Evolutionary conservation across 1,139 yeast genomes (phyloP).

Genomic region (Zhuliangozyma blackwelliae): DNA sequence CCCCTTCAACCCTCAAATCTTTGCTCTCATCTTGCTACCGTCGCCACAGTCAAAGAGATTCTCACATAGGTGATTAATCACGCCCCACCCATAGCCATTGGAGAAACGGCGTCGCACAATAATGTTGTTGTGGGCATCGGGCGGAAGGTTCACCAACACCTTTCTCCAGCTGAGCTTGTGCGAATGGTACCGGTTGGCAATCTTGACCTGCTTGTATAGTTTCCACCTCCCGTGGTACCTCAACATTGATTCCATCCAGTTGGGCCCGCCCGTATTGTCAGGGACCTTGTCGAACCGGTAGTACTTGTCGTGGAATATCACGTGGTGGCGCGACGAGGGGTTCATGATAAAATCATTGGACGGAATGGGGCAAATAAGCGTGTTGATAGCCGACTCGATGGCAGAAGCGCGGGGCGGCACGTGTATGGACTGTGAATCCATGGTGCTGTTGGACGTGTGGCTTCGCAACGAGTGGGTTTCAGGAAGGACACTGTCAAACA

Average conservation of each 20-base stretch:
- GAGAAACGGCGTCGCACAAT: constrained; percentile 83
- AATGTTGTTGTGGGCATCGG: constrained; percentile 95
- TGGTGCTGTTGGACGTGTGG: not conserved
- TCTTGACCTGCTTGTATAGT: constrained; percentile 61
- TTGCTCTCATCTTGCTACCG: constrained; percentile 1
- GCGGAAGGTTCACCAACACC: constrained; percentile 77
- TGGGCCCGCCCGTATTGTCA: constrained; percentile 3
- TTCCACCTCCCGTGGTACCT: constrained; percentile 21
- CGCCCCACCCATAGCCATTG: constrained; percentile 96
- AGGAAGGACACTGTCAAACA: constrained; percentile 2
- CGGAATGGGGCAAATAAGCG: constrained; percentile 44
- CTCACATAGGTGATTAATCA: constrained; percentile 48
- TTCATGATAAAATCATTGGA: constrained; percentile 27
- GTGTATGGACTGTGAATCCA: constrained; percentile 12
- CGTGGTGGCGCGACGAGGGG: constrained; percentile 45
- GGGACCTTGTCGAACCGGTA: constrained; percentile 69
- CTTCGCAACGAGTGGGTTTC: not conserved
- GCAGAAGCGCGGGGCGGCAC: constrained; percentile 46
- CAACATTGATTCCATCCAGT: constrained; percentile 7
- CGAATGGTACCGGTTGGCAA: constrained; percentile 84
- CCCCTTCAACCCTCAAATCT: not conserved
- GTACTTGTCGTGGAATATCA: constrained; percentile 75
- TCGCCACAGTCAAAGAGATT: constrained; percentile 8
- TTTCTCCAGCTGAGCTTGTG: constrained; percentile 79
- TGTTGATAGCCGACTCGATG: constrained; percentile 40